phyloP scores from a whole-genome alignment of 805 yeast genomes.

The Ogataea siamensis region DNA sequence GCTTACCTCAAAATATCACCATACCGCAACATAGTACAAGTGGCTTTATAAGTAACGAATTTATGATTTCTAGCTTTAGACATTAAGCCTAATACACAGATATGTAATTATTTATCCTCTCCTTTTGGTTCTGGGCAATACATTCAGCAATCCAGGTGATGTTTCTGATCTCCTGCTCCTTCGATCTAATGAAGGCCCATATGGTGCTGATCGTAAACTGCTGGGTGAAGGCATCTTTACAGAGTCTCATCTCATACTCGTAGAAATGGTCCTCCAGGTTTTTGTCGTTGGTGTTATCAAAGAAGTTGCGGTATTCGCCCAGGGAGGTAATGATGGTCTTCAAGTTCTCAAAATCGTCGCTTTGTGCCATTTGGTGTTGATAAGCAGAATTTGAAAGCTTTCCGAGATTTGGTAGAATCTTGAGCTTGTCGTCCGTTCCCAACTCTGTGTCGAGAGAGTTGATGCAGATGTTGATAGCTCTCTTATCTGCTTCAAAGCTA shows the following conservation, averaged over 20 bases:
- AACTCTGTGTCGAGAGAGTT: conserved; percentile 87
- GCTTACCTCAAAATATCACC: conserved; percentile 54
- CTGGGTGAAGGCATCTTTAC: conserved; percentile 92
- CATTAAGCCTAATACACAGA: conserved; percentile 59
- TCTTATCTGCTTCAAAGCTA: conserved; percentile 91
- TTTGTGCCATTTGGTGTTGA: conserved; percentile 62
- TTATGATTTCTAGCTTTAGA: conserved; percentile 4
- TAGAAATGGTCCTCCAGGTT: conserved; percentile 93
- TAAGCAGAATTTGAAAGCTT: conserved; percentile 66
- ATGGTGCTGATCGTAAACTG: conserved; percentile 87
- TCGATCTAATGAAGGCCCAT: conserved; percentile 96
- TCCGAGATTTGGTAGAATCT: conserved; percentile 81
- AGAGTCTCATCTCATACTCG: conserved; percentile 84
- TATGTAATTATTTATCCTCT: conserved; percentile 86
- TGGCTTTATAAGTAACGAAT: conserved; percentile 40
- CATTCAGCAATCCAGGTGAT: conserved; percentile 99
- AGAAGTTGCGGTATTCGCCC: conserved; percentile 63
- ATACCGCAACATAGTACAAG: conserved; percentile 54
- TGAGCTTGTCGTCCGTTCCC: conserved; percentile 64
- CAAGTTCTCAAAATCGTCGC: conserved; percentile 85
- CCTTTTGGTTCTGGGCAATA: conserved; percentile 97
- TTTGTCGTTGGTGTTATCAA: conserved; percentile 48
- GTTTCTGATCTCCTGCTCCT: conserved; percentile 95
- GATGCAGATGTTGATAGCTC: conserved; percentile 86
- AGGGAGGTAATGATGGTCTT: conserved; percentile 60